Conservation (phyloP, 139 green algal species). For the Dunaliella sp. region DNA sequence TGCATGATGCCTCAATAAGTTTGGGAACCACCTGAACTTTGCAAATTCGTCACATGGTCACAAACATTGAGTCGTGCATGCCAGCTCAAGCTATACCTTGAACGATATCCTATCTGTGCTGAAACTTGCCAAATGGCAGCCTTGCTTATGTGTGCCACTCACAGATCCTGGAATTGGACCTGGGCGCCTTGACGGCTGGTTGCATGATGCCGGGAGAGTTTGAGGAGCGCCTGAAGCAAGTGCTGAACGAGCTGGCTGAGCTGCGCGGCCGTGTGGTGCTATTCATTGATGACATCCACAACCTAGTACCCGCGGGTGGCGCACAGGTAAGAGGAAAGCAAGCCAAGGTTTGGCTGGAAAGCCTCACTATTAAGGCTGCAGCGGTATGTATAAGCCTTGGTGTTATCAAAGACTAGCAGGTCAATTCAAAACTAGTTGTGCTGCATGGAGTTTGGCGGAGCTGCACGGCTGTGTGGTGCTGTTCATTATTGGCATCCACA, state of each 20-base stretch:
- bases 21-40: not conserved
- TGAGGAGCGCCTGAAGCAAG: conserved; percentile 96
- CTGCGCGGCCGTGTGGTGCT: conserved; percentile 35
- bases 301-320: conserved; percentile 48
- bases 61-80: not conserved
- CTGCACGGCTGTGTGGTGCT: conserved; percentile 32
- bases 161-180: conserved; percentile 67
- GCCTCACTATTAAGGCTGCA: too few relatives aligned
- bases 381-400: too few relatives aligned
- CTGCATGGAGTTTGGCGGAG: too few relatives aligned
- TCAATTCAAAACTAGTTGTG: too few relatives aligned
- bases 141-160: not conserved
- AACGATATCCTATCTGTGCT: not conserved
- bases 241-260: conserved; percentile 40
- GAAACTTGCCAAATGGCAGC: not conserved
- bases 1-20: not conserved
- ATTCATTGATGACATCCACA: conserved; percentile 67
- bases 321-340: conserved; percentile 42
- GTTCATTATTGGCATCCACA: conserved; percentile 66
- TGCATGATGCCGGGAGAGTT: conserved; percentile 83
- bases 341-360: too few relatives aligned
- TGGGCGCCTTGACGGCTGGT: conserved; percentile 86
- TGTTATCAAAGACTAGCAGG: too few relatives aligned
- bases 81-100: not conserved
- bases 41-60: too few relatives aligned